Base-by-base conservation (phyloP, 768 basidiomycete genomes). In the Auricularia cornea region DNA sequence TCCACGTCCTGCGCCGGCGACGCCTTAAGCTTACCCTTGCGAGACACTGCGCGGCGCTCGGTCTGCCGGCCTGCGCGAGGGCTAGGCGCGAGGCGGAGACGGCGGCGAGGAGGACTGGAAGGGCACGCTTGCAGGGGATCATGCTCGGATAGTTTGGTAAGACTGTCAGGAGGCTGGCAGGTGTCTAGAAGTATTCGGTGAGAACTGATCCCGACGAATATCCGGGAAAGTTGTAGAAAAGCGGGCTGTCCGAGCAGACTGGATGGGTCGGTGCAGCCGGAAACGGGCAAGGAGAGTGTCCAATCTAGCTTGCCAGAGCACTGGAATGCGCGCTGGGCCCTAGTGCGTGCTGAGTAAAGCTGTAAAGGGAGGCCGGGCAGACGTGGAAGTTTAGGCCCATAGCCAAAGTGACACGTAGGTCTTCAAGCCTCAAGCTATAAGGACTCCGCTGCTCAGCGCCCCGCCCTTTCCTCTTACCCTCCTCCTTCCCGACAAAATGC, bases 401-500 rank as follows among this genome's bases (percentile, higher is more conserved):
- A 48, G 23, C 20, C 20, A 48, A 48, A 48, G 44, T 48, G 44
- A 48, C 44, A 48, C 44, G 44, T 48, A 18, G 44, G 20, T 18
- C 44, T 3, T 14, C 23, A 23, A 18, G 20, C 20, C 20, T 16
- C 16, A 38, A 38, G 10, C 16, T 40, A 40, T 48, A 48, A 48
- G 44, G 23, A 18, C 44, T 18, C 44, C 44, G 23, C 20, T 18
- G 16, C 44, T 18, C 8, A 8, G 8, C 38, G 38, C 8, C 8
- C 44, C 44, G 23, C 20, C 16, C 12, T 48, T 57, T 57, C 6
- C 54, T 62, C 65, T 65, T 48, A 33, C 35, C 62, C 61, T 38
- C 61, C 65, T 66, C 57, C 64, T 67, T 69, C 68, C 68, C 68
- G 68, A 69, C 69, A 77, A 72, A 70, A 92, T 92, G 90, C 88